Conservation (phyloP, 139 green algal species). For the Chlorella sp. region DNA sequence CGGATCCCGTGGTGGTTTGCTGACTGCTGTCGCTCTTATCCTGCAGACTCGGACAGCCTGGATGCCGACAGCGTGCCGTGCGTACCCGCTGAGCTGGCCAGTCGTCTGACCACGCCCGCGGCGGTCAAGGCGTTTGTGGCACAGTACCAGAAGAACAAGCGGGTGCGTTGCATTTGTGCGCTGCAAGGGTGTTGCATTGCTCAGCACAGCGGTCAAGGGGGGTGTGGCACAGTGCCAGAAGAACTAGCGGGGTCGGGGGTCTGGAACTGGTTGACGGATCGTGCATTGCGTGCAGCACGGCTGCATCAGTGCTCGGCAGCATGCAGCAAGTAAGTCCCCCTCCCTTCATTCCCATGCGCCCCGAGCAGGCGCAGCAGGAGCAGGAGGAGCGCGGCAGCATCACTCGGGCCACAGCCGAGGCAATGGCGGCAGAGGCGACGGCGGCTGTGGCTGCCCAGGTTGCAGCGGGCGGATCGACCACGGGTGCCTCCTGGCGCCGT, state of each 20-base stretch:
- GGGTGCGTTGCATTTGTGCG: too few species aligned
- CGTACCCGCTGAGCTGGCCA: conserved; percentile 38
- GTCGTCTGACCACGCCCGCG: background rate
- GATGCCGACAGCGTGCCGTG: conserved; percentile 53
- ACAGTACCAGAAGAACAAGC: background rate
- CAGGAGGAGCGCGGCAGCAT: conserved; percentile 31
- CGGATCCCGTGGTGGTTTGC: too few species aligned
- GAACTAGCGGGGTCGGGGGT: too few species aligned
- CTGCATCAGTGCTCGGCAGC: too few species aligned
- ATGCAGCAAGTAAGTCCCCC: too few species aligned
- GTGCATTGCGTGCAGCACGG: too few species aligned
- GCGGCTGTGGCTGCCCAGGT: background rate
- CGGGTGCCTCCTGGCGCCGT: background rate
- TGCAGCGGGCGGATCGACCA: background rate
- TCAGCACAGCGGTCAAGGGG: too few species aligned
- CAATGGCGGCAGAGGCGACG: conserved; percentile 1
- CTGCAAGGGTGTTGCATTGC: too few species aligned
- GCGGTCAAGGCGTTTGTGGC: conserved; percentile 37
- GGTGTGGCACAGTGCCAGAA: too few species aligned
- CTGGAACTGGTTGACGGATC: too few species aligned
- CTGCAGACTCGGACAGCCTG: conserved; percentile 45
- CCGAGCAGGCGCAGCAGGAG: conserved; percentile 18
- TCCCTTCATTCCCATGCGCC: too few species aligned
- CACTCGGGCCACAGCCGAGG: conserved; percentile 23
- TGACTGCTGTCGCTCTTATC: too few species aligned